Evolutionary conservation across 2,329 filamentous ascomycete genomes (phyloP), one percentile per base, ranked within the genome.

Genomic region (Fusarium sp.): DNA sequence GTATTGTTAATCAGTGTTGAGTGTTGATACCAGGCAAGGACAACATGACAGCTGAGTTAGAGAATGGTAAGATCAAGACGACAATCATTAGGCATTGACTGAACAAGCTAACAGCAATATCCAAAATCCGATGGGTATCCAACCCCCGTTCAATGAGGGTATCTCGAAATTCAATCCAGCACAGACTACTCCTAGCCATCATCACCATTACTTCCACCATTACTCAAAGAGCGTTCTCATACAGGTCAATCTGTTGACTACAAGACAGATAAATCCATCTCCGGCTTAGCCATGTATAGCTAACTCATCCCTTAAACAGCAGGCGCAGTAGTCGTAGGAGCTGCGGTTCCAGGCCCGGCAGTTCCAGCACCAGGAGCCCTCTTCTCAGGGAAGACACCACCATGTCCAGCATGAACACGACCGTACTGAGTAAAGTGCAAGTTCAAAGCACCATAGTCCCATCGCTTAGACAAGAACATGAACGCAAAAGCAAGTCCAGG

Each of bases 351-450:
- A 30, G 73, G 49, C 4, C 49, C 57, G 7, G 65, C 57, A 45
- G 52, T 16, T 27, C n/a, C 41, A 45, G 24, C 61, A 30, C 14
- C 61, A 41, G 57, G 60, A 41, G 73, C 66, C 79, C 63, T 55
- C 62, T 86, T 86, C 77, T 86, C 84, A 48, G 83, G 83, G 77
- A 80, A 84, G 46, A 77, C 75, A n/a, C 81, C 75, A n/a, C 81
- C 82, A 14, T 72, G 70, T 11, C 71, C 71, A n/a, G 80, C 73
- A n/a, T 76, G 72, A 24, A 87, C 84, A 20, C 85, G 83, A 54
- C 85, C 85, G 71, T 86, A 86, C 75, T 87, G 85, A 24, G 85
- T 88, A 69, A 88, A 88, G 61, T 82, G 80, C 42, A 88, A 74
- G 76, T 85, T 86, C 62, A 88, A 77, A 34, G 77, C 75, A 65